Base-by-base conservation (phyloP, 768 basidiomycete genomes). In the Hygrophoropsis aurantiaca region DNA sequence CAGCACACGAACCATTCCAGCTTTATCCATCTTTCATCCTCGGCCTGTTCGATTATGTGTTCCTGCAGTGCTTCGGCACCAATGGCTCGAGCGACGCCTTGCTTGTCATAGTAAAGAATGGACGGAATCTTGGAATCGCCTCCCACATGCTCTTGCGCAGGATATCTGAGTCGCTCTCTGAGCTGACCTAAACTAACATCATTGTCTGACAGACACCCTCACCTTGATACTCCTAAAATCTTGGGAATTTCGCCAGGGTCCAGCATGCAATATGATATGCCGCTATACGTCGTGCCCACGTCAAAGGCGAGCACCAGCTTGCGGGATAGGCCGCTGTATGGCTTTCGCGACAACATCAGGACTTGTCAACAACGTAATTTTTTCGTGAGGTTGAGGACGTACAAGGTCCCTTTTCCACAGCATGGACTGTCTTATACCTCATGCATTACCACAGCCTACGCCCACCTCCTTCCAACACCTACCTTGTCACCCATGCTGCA, bases 111-210 rank as follows among this genome's bases (percentile, higher is more conserved):
- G 53, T 72, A 79, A 11, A 78, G 49, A 42, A 78, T 65, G 20
- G 74, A 72, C 4, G 77, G 78, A 44, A 78, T 75, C 55, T 78
- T 78, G 41, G 68, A 72, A 42, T 72, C 71, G 4, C 74, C 73
- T 44, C 69, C 69, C 18, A 67, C 66, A 41, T 68, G 64, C 39
- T 74, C 71, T 49, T 74, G 73, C 0, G 72, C 73, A 13, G 73
- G 72, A 47, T 69, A 71, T 35, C 69, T 67, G 20, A 18, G 26
- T 44, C 41, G 7, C 19, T 30, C 38, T 37, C 37, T 57, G 40
- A 54, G 44, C 38, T 44, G 27, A 2, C 1, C 25, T 15, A 26
- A 41, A 18, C 30, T n/a, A n/a, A n/a, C n/a, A n/a, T n/a, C n/a
- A 43, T 48, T 25, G 24, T 26, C 18, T 20, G 35, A 15, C 2